Percentiles rank a stretch among this genome's conserved stretches.
phyloP scores from a whole-genome alignment of 345 rosid species.

The Theobroma cacao region DNA sequence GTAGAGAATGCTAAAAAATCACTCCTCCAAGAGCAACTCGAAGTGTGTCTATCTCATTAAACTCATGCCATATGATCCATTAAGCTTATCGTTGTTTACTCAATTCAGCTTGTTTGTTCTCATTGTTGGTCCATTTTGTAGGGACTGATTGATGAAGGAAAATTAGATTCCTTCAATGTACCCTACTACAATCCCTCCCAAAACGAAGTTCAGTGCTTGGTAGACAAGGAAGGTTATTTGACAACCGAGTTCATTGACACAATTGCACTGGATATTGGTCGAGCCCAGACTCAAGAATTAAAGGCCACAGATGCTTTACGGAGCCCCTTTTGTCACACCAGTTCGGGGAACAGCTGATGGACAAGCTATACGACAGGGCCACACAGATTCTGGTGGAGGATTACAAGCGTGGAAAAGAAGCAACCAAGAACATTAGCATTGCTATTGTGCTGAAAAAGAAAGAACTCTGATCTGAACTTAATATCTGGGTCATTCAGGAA shows the following conservation, averaged over 20 bases:
- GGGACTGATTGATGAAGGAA: neutral
- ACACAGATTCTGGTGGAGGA: neutral
- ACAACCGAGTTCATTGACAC: neutral
- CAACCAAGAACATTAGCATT: neutral
- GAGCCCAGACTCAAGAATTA: too few relatives aligned
- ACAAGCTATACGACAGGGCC: neutral
- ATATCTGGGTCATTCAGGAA: too few relatives aligned
- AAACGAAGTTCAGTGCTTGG: neutral
- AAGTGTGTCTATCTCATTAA: too few relatives aligned
- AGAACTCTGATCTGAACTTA: too few relatives aligned
- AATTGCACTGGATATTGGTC: neutral
- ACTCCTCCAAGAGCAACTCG: too few relatives aligned
- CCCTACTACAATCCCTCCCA: neutral
- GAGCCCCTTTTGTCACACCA: neutral
- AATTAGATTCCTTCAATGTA: neutral
- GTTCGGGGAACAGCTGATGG: neutral
- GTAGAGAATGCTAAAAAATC: too few relatives aligned
- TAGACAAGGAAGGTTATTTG: neutral
- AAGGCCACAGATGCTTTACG: too few relatives aligned
- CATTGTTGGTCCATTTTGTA: too few relatives aligned
- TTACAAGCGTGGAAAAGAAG: neutral
- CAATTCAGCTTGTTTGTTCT: too few relatives aligned
- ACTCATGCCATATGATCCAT: too few relatives aligned
- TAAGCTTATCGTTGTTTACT: too few relatives aligned
- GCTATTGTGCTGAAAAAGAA: neutral